Conservation (phyloP, 1,139 yeast genomes). For the Candida albicans region DNA sequence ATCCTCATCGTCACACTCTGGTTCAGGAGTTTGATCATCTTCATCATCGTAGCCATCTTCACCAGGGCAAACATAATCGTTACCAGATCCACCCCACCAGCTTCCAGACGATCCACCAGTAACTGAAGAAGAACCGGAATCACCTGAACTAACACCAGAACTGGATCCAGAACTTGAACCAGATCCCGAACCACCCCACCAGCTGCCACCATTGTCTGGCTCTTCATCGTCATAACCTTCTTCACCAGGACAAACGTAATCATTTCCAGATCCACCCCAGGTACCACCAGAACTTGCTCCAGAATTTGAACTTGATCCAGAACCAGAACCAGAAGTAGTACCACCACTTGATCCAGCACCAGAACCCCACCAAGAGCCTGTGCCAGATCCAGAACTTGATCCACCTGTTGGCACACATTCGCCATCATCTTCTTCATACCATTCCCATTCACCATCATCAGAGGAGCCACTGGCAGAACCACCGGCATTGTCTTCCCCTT, state of each 20-base stretch:
- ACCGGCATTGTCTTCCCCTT: constrained; percentile 4
- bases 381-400: constrained; percentile 7
- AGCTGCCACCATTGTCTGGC: constrained; percentile 4
- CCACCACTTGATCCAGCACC: constrained; percentile 3
- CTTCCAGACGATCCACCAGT: constrained; percentile 9
- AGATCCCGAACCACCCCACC: constrained; percentile 8
- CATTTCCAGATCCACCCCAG: constrained; percentile 10
- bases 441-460: constrained; percentile 15
- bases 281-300: not conserved
- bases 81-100: constrained; percentile 9
- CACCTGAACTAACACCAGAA: constrained; percentile 10
- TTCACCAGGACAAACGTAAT: constrained; percentile 15
- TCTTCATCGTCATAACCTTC: constrained; percentile 8
- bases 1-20: constrained; percentile 17
- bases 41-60: constrained; percentile 14
- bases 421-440: constrained; percentile 14
- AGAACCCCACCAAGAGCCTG: constrained; percentile 3
- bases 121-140: constrained; percentile 10
- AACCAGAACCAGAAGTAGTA: not conserved
- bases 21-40: constrained; percentile 10
- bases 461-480: not conserved
- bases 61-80: constrained; percentile 13
- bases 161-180: constrained; percentile 2
- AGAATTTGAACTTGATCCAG: not conserved
- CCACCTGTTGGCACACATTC: constrained; percentile 8